Conservation (phyloP, 2,329 filamentous ascomycete species). For the Grosmannia huntii region DNA sequence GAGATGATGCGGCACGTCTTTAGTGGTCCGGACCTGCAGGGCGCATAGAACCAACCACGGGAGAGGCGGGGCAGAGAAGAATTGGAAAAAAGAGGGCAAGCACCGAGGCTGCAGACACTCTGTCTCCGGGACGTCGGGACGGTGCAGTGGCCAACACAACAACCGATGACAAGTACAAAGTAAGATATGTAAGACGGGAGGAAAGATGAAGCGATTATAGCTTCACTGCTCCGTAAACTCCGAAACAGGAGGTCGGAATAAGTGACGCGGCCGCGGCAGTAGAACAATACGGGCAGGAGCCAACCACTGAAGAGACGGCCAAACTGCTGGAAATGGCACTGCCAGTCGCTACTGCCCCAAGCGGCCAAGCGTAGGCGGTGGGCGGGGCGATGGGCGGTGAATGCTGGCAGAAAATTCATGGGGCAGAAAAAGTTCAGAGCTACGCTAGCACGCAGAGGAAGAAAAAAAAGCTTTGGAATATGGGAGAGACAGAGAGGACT, state of each 20-base stretch:
- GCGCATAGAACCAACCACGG: too few relatives aligned
- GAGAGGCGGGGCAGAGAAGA: too few relatives aligned
- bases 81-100: background rate
- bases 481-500: background rate
- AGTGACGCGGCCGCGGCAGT: background rate
- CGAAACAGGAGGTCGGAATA: background rate
- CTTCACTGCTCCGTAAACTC: background rate
- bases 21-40: too few relatives aligned
- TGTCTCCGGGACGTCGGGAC: background rate
- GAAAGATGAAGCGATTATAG: background rate
- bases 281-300: too few relatives aligned
- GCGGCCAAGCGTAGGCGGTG: background rate
- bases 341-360: too few relatives aligned
- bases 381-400: background rate
- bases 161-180: too few relatives aligned
- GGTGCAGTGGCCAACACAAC: too few relatives aligned
- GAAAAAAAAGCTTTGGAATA: background rate
- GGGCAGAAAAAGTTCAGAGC: background rate
- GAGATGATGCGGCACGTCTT: too few relatives aligned
- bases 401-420: background rate
- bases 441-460: background rate
- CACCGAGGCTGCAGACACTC: background rate
- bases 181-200: too few relatives aligned
- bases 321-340: too few relatives aligned
- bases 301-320: too few relatives aligned